These are phyloP conservation scores for Cajanus cajan DNA, from an alignment of 306 rosid species.

Conservation along the genomic window DNA sequence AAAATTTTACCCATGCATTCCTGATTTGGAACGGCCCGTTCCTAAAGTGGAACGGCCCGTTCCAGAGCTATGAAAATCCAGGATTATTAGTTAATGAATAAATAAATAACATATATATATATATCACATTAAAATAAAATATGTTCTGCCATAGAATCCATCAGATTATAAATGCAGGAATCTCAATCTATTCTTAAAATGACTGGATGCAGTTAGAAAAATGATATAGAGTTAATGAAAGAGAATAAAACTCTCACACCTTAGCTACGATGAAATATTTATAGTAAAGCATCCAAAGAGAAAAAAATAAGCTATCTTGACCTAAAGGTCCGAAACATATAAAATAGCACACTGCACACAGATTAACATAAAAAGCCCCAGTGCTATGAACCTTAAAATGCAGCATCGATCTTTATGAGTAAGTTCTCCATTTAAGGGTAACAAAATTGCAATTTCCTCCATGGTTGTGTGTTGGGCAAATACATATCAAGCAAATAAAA, in stretches of 20 bases:
- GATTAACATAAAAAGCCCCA: neutral
- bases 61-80: too few species aligned
- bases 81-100: too few species aligned
- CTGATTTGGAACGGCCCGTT: too few species aligned
- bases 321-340: constrained; percentile 17
- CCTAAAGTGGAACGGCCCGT: too few species aligned
- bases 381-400: constrained; percentile 7
- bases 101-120: too few species aligned
- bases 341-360: neutral
- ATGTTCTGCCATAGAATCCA: constrained; percentile 62
- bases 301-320: neutral
- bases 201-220: constrained; percentile 13
- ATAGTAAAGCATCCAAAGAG: constrained; percentile 1
- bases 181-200: constrained; percentile 13
- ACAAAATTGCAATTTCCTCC: neutral
- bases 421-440: neutral
- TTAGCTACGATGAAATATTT: constrained; percentile 4
- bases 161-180: constrained; percentile 34
- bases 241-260: neutral
- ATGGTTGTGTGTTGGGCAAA: neutral
- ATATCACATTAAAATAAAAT: constrained; percentile 37
- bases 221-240: neutral
- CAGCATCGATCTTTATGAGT: neutral
- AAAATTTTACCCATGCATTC: too few species aligned
- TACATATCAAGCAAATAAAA: neutral